phyloP scores from a whole-genome alignment of 2,329 filamentous ascomycete species.

The Acrodontium crateriforme region DNA sequence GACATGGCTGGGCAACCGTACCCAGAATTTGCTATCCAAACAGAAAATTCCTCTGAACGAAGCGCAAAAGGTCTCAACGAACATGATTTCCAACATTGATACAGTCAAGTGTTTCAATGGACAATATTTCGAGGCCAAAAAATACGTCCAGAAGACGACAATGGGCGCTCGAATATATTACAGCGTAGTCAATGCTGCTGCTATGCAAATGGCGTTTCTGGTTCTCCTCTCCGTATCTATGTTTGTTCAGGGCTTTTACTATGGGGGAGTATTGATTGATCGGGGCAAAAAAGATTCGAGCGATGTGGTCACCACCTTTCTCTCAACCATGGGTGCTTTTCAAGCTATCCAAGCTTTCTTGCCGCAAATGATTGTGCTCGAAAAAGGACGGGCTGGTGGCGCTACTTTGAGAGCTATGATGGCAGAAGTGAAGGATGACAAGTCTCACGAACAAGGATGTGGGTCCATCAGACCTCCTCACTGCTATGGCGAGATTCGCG shows the following conservation, averaged over 20 bases:
- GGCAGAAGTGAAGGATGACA: constrained; percentile 24
- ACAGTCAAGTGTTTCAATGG: constrained; percentile 79
- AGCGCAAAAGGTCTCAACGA: constrained; percentile 58
- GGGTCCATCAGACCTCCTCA: constrained; percentile 13
- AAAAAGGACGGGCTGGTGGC: constrained; percentile 66
- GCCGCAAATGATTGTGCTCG: constrained; percentile 62
- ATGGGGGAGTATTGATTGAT: constrained; percentile 57
- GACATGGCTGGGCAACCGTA: constrained; percentile 42
- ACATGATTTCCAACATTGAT: constrained; percentile 61
- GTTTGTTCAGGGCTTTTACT: constrained; percentile 86
- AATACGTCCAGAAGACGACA: constrained; percentile 47
- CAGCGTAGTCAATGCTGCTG: constrained; percentile 53
- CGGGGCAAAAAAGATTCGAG: constrained; percentile 46
- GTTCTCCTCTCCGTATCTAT: constrained; percentile 62
- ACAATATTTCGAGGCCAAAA: constrained; percentile 51
- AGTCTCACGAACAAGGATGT: no score
- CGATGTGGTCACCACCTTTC: constrained; percentile 70
- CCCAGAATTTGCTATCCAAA: constrained; percentile 51
- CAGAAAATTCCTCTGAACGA: constrained; percentile 55
- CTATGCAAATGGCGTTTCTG: constrained; percentile 58
- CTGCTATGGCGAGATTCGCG: constrained; percentile 54
- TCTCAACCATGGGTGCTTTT: constrained; percentile 62
- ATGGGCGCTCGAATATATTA: constrained; percentile 50
- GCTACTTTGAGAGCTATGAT: constrained; percentile 41
- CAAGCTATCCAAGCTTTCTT: constrained; percentile 61